Evolutionary conservation across 1,284 basidiomycete genomes (phyloP), one percentile per base, ranked within the genome.

Genomic region (Puccinia horiana): DNA sequence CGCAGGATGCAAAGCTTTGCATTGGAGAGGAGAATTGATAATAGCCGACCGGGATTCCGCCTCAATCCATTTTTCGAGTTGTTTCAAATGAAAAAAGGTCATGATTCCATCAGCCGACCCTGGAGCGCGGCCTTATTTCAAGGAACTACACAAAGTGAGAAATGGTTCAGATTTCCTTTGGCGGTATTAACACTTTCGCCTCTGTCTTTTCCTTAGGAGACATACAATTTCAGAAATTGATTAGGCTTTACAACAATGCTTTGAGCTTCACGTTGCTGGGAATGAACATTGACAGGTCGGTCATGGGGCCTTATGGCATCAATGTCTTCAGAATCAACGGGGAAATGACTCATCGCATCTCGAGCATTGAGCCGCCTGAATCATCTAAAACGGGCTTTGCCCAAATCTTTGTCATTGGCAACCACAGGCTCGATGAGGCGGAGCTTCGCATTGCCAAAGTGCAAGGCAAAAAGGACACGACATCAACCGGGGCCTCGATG

Each of bases 401-500:
- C 3, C 73, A 75, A 75, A 54, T 75, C n/a, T 75, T 75, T 35
- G 35, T 75, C n/a, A 42, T 54, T 56, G 73, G 49, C 9, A 49
- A 56, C 0, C n/a, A 44, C 4, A 44, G 49, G 26, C 8, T 8
- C 4, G 23, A 56, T 8, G 73, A 75, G 26, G 44, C 29, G 6
- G 23, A 23, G 20, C n/a, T 35, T n/a, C 1, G 72, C 4, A 49
- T n/a, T 5, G 18, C 20, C 23, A 9, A 35, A 6, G 65, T 9
- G 32, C 5, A 8, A 5, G 37, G 65, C 11, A 63, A 63, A 63
- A 11, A n/a, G 16, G 49, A 12, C 12, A 12, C 49, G 23, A 12
- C 23, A 12, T 52, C 23, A 52, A 52, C 12, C 49, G 6, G 6
- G 58, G 56, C 20, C 3, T n/a, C 26, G 6, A 12, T 76, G 2